Evolutionary conservation across 306 rosid genomes (phyloP), one percentile per base, ranked within the genome.

Genomic region (Leucaena leucocephala): DNA sequence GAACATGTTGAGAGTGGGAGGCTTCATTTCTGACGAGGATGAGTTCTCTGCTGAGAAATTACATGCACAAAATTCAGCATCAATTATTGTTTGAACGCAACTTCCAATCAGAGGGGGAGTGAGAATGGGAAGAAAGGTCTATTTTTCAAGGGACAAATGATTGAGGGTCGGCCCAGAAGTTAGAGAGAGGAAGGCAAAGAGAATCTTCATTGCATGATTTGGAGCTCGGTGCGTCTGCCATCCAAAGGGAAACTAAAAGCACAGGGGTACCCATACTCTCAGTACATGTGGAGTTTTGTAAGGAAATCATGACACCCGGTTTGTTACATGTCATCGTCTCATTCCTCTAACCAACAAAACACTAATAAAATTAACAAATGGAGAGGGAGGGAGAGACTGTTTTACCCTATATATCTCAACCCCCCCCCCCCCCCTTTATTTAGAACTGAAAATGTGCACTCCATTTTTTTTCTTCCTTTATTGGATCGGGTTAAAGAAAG

Each of bases 1-100:
- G 81, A 96, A 96, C 78, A 96, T 96, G 85, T 96, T 96, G 85
- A 96, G 86, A 80, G 98, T 96, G 3, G 98, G 92, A 76, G 94
- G 99, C 86, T 96, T 91, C 94, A 90, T 91, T 73, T 94, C 92
- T 11, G 89, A 84, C 65, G 82, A 82, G 70, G 82, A 82, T 58
- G 78, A 86, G 71, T 80, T 83, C 73, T 86, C 97, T 87, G 91
- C 68, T 36, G 66, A 50, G 33, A 70, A 8, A 63, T 83, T 36
- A 65, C 82, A 86, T 75, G 64, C 73, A 77, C 69, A 21, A 77
- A 85, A 78, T 70, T 76, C 65, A 80, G 19, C 79, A 80, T 33
- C 61, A 55, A 70, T 84, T 72, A 54, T 73, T 63, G 2, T 43
- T 6, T 16, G 16, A 48, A 36, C 43, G 2, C 72, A 66, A 66